Base-by-base conservation (phyloP, 768 basidiomycete species). In the Kwoniella newhampshirensis region DNA sequence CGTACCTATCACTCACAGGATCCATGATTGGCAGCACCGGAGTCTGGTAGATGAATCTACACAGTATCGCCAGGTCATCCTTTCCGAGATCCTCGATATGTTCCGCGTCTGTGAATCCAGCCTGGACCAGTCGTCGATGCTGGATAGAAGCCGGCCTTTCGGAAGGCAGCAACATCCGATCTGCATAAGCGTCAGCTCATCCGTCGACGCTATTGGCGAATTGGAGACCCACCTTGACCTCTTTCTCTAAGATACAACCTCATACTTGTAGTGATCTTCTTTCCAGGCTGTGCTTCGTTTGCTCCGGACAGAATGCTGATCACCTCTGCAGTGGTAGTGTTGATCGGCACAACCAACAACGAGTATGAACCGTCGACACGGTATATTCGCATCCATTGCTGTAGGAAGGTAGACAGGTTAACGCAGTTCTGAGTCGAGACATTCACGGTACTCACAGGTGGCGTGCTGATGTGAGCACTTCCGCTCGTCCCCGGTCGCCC, bases 81-180 rank as follows among this genome's bases (percentile, higher is more conserved):
- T 83, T 83, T 0, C 86, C 86, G 6, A 96, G 80, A 40, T 86
- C 81, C 57, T 91, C 87, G 6, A 87, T 76, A 37, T 86, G 85
- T 72, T 99, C 94, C 17, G 83, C 81, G 20, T 84, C 77, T 21
- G 73, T 82, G 66, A 91, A 97, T 0, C 94, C 93, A 3, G 91
- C 91, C 72, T 94, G 90, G 63, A 88, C 85, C 60, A 97, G 79
- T 35, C 91, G 82, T 37, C 88, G 82, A 55, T 86, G 82, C 20
- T 94, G 87, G 57, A 96, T 90, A 32, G 84, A 83, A 1, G 91
- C 86, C 0, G 94, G 94, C 43, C 83, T 80, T 76, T 99, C 96
- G 1, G 85, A 85, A 18, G 84, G 82, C 7, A 84, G 85, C 54
- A 99, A 79, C 36, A 91, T 80, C 12, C 94, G 87, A 69, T 98